Evolutionary conservation across 139 green algal genomes (phyloP), one percentile per base, ranked within the genome.

Genomic region (Volvox reticuliferus): DNA sequence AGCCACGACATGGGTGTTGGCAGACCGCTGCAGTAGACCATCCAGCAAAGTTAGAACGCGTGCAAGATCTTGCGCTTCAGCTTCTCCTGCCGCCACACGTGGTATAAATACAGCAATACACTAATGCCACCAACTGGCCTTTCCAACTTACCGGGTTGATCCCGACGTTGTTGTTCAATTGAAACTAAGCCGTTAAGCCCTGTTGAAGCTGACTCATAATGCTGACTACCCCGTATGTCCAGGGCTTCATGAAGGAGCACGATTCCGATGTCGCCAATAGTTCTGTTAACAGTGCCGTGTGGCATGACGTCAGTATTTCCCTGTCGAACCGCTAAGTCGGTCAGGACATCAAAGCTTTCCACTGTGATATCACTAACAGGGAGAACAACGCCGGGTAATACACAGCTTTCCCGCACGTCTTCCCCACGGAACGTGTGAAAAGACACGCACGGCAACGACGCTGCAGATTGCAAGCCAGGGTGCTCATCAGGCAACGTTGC

Each of bases 371-470:
- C 50, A 16, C 36, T 32, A 30, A 14, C 44, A 0, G 50, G 73
- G 24, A 90, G n/a, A 2, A 83, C n/a, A 32, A 90, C n/a, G 50
- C 86, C 86, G 26, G 30, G 71, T 21, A 90, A 33, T 32, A 83
- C 86, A 22, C 50, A 65, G 86, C 86, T 90, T 55, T 83, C 86
- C 0, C 6, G 6, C n/a, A 83, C 2, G 1, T 55, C 1, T 2
- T n/a, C 50, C 1, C 86, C 86, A 28, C 30, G 71, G 16, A 90
- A 12, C 17, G 21, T 14, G 6, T 83, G 73, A 2, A 83, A 28
- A 12, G 73, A 16, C 0, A 77, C 86, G 14, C 71, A 20, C 3
- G 16, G 30, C 81, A 28, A 50, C n/a, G 81, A 12, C 0, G 50
- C 24, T 35, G 33, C 50, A 21, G 65, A 73, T 12, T 26, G 6